Percentiles rank a stretch among this genome's conserved stretches.
Evolutionary conservation across 2,329 filamentous ascomycete genomes (phyloP).

Genomic region (Fusarium falciforme): DNA sequence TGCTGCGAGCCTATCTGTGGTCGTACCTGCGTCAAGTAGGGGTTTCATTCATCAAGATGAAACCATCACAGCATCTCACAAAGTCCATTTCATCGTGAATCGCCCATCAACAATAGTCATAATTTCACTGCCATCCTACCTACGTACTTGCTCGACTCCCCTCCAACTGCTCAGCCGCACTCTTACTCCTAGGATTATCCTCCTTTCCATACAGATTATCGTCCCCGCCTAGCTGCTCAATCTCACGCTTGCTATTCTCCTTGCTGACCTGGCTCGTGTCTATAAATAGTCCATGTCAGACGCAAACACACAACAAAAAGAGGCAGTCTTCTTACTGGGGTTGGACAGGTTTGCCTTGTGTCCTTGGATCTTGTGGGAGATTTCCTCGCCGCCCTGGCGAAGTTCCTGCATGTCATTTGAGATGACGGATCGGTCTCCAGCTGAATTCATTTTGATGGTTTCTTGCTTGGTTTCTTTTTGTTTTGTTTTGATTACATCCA

Average conservation of each 20-base stretch:
- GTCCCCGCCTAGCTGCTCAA: slow-evolving; percentile 57
- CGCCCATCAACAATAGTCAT: not conserved
- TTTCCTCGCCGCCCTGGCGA: slow-evolving; percentile 41
- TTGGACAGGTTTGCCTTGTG: slow-evolving; percentile 62
- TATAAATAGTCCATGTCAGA: slow-evolving; percentile 29
- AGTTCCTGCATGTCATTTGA: slow-evolving; percentile 57
- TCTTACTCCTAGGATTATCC: slow-evolving; percentile 55
- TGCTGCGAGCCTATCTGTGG: not conserved
- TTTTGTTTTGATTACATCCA: not conserved
- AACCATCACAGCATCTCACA: not conserved
- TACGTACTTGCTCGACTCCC: slow-evolving; percentile 47
- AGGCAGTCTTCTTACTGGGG: slow-evolving; percentile 49
- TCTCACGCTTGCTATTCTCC: slow-evolving; percentile 54
- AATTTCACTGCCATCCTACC: not conserved
- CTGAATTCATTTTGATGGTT: slow-evolving; percentile 41
- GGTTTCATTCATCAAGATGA: not conserved
- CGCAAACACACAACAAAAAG: not conserved
- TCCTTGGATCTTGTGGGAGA: slow-evolving; percentile 48
- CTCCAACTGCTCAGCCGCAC: slow-evolving; percentile 53
- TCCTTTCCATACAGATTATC: slow-evolving; percentile 56
- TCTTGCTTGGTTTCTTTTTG: not conserved
- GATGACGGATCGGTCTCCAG: slow-evolving; percentile 53
- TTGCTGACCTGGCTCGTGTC: slow-evolving; percentile 59
- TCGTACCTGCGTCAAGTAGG: not conserved
- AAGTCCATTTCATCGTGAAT: not conserved